These are phyloP conservation scores for Solanum etuberosum DNA, from an alignment of 257 asterid genomes.

Conservation along the genomic window DNA sequence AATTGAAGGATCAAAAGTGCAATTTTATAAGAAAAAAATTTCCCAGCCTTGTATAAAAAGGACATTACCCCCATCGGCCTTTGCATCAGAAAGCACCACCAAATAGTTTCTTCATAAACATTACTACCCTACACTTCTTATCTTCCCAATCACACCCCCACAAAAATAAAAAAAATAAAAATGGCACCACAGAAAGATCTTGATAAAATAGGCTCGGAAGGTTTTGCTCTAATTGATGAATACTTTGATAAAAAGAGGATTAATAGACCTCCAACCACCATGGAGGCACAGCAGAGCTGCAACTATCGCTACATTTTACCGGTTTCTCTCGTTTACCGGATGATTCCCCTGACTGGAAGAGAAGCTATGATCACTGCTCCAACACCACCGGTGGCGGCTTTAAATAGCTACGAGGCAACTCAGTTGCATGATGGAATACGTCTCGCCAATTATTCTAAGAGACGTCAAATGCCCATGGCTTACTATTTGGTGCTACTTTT, in stretches of 20 bases:
- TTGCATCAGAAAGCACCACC: neutral
- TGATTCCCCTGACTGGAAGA: neutral
- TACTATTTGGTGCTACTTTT: neutral
- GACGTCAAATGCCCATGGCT: neutral
- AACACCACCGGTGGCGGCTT: neutral
- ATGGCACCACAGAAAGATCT: neutral
- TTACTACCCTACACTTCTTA: neutral
- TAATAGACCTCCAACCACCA: neutral
- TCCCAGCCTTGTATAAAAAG: neutral
- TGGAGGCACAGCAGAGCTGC: neutral
- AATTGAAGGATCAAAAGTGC: too few relatives aligned
- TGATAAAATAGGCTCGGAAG: neutral
- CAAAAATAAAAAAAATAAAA: neutral
- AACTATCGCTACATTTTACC: neutral
- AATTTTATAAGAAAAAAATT: neutral
- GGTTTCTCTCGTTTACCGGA: neutral
- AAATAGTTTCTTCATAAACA: neutral
- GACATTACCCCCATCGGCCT: neutral
- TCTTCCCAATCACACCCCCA: too few relatives aligned
- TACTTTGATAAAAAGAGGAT: neutral
- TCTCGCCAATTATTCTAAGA: neutral
- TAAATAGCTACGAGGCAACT: neutral
- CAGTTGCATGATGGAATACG: neutral
- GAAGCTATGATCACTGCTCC: neutral
- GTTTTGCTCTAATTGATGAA: neutral